Base-by-base conservation (phyloP, 306 rosid genomes). In the Cucumis hystrix region DNA sequence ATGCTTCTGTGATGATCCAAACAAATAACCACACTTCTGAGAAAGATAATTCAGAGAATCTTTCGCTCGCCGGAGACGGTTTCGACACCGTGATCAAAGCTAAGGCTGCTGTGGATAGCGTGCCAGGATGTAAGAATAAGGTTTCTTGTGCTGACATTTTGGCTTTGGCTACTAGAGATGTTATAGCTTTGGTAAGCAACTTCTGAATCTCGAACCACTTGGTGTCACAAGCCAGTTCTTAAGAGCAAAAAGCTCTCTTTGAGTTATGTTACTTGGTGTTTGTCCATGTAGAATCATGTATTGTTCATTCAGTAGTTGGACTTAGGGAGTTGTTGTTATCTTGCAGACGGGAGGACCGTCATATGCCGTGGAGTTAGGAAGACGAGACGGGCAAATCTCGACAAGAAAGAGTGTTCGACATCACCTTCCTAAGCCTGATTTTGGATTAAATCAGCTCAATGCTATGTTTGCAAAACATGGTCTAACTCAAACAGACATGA, bases 121-220 rank as follows among this genome's bases (percentile, higher is more conserved):
- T 89, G 4, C 82, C 87, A 67, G 77, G 58, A 40, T 92, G 98
- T 85, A 80, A 62, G 80, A 82, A 92, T 52, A 89, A 90, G 86
- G 97, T 94, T 77, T 94, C 98, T 4, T 94, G 98, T 80, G 96
- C 98, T 78, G 97, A 92, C 77, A 89, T 94, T n/a, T 80, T 94
- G 81, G 96, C 98, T 77, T 37, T 94, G 89, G 97, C 97, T 54
- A 79, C 97, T 10, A 92, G 97, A 72, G 97, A 92, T 64, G 93
- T 87, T 43, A 43, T 94, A 40, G 79, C 37, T 54, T 83, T 94
- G 97, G 97, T 93, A 87, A 84, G 30, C 40, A 47, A 47, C 54
- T 3, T 5, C 16, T 47, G 54, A 47, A 47, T 47, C 5, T 47
- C 5, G 54, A 47, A 1, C 54, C 54, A 47, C 16, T 45, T 45